These are phyloP conservation scores for Pinus taeda DNA, from an alignment of 75 land plant species.

Conservation along the genomic window DNA sequence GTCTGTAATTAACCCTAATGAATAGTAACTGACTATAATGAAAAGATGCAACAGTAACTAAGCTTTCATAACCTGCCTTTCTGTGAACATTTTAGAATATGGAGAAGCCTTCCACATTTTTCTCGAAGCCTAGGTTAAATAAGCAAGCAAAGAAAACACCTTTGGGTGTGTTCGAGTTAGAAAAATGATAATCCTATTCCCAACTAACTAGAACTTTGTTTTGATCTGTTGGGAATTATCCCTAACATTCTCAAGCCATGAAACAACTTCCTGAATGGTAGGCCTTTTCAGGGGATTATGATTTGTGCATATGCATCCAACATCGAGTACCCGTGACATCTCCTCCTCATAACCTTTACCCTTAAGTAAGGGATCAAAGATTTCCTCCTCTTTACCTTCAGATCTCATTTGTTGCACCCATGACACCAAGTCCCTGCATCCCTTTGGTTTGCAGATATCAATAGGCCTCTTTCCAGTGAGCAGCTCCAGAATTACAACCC, in stretches of 20 bases:
- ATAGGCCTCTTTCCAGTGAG: slow-evolving; percentile 67
- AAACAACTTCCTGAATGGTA: slow-evolving; percentile 52
- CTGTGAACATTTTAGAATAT: background rate
- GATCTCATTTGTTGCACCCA: slow-evolving; percentile 64
- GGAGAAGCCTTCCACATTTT: background rate
- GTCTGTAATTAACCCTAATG: background rate
- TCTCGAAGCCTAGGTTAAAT: background rate
- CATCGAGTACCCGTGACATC: slow-evolving; percentile 44
- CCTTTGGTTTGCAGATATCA: slow-evolving; percentile 58
- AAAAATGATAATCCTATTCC: background rate
- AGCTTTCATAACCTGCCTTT: background rate
- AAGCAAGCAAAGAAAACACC: background rate
- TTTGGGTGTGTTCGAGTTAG: background rate
- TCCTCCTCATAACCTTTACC: slow-evolving; percentile 47
- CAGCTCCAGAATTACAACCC: slow-evolving; percentile 69
- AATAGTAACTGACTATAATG: background rate
- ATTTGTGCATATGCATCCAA: slow-evolving; percentile 59
- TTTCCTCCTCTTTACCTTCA: slow-evolving; percentile 37
- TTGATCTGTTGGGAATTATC: slow-evolving; percentile 7
- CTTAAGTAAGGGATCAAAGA: slow-evolving; percentile 43
- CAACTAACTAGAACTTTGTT: background rate
- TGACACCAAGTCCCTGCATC: slow-evolving; percentile 52
- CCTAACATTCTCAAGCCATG: slow-evolving; percentile 47
- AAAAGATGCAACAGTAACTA: background rate
- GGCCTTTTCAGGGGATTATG: slow-evolving; percentile 54